Conservation (phyloP, 495 filamentous ascomycete genomes). For the Penicillium paxilli region DNA sequence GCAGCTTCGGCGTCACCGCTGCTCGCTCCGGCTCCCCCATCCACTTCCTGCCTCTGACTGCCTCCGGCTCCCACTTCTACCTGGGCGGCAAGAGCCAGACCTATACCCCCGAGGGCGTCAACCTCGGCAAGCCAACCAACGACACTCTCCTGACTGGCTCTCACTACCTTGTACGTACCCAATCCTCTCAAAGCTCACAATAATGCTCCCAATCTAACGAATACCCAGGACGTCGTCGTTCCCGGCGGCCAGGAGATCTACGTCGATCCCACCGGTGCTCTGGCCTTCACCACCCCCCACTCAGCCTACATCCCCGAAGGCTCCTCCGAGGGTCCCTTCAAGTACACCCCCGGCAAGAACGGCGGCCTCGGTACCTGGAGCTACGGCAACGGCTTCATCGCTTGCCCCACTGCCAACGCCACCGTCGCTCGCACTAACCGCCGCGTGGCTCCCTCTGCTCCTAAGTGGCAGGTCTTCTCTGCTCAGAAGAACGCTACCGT, state of each 20-base stretch:
- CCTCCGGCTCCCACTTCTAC: constrained; percentile 32
- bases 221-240: constrained; percentile 47
- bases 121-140: constrained; percentile 30
- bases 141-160: constrained; percentile 33
- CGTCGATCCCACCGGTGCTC: constrained; percentile 49
- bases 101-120: constrained; percentile 27
- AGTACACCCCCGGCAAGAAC: constrained; percentile 18
- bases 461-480: constrained; percentile 37
- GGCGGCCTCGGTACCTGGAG: constrained; percentile 22
- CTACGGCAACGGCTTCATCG: constrained; percentile 36
- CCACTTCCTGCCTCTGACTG: constrained; percentile 33
- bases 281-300: constrained; percentile 58
- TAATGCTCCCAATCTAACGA: constrained; percentile 2
- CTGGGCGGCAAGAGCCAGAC: constrained; percentile 31
- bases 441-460: constrained; percentile 10
- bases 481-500: constrained; percentile 34
- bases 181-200: background rate
- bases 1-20: constrained; percentile 28
- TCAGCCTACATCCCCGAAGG: constrained; percentile 53
- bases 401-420: constrained; percentile 26
- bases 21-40: constrained; percentile 36
- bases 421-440: constrained; percentile 6
- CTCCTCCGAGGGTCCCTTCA: constrained; percentile 45
- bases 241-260: constrained; percentile 65
- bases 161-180: constrained; percentile 17